Conservation (phyloP, 495 filamentous ascomycete species). For the Pyrenula massariospora region DNA sequence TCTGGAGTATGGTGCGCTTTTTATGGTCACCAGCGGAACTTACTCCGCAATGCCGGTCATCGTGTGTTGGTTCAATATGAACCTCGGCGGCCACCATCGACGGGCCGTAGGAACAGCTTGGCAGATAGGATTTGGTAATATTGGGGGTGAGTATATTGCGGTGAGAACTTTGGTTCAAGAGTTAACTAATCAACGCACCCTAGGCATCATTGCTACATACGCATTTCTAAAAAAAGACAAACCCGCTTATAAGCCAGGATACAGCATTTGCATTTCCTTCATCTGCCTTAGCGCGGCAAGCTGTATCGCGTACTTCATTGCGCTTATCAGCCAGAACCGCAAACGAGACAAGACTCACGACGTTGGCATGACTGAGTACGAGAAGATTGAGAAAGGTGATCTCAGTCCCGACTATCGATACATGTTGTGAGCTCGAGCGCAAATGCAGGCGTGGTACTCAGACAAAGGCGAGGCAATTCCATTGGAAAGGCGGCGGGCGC, state of each 20-base stretch:
- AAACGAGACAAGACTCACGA: conserved; percentile 42
- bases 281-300: conserved; percentile 50
- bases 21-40: conserved; percentile 50
- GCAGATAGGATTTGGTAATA: conserved; percentile 91
- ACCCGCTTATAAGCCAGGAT: conserved; percentile 60
- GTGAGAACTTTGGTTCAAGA: not conserved
- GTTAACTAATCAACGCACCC: conserved; percentile 35
- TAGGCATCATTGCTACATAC: conserved; percentile 87
- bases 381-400: conserved; percentile 65
- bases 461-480: too few species aligned
- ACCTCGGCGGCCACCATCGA: conserved; percentile 76
- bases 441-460: too few species aligned
- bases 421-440: too few species aligned
- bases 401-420: conserved; percentile 54
- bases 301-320: conserved; percentile 48
- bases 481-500: too few species aligned
- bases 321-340: conserved; percentile 52
- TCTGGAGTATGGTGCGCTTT: conserved; percentile 63
- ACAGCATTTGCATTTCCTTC: conserved; percentile 68
- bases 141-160: conserved; percentile 16
- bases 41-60: conserved; percentile 22
- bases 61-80: conserved; percentile 90
- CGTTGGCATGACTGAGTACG: conserved; percentile 52
- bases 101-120: conserved; percentile 74
- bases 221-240: conserved; percentile 63